A percentile compares a stretch with the other conserved stretches of the same genome.
Conservation (phyloP, 2,329 filamentous ascomycete species). For the Epichloe typhina region DNA sequence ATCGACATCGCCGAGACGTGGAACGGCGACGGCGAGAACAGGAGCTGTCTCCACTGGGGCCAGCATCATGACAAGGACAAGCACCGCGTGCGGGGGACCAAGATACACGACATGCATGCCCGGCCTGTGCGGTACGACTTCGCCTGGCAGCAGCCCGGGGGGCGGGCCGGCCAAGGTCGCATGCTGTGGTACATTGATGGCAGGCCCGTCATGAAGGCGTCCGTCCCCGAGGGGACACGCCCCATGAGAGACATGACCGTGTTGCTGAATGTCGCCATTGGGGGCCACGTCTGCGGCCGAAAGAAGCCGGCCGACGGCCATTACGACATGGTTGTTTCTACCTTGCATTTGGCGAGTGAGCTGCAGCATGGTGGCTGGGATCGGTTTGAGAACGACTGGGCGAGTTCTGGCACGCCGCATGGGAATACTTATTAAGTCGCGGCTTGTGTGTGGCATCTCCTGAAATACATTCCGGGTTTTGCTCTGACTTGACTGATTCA, state of each 20-base stretch:
- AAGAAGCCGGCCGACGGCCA: conserved; percentile 35
- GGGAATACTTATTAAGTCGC: conserved; percentile 19
- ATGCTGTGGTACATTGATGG: conserved; percentile 49
- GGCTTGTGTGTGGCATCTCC: too few species aligned
- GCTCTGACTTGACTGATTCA: too few species aligned
- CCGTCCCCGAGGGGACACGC: conserved; percentile 37
- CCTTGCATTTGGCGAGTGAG: conserved; percentile 37
- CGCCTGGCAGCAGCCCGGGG: conserved; percentile 37
- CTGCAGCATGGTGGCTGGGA: conserved; percentile 39
- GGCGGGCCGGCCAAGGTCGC: conserved; percentile 29
- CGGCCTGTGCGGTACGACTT: conserved; percentile 40
- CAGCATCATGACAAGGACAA: conserved; percentile 39
- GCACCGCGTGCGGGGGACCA: conserved; percentile 41
- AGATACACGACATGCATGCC: conserved; percentile 32
- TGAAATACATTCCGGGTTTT: too few species aligned
- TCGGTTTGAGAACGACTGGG: conserved; percentile 39
- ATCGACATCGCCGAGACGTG: conserved; percentile 49
- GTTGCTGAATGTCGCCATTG: conserved; percentile 49
- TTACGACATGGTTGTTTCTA: conserved; percentile 44
- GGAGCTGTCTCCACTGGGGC: conserved; percentile 47
- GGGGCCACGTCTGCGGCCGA: conserved; percentile 43
- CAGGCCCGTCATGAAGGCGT: conserved; percentile 40
- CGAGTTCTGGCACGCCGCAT: conserved; percentile 10
- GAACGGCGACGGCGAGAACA: conserved; percentile 43
- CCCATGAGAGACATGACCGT: conserved; percentile 42